Evolutionary conservation across 2,329 filamentous ascomycete genomes (phyloP).

Genomic region (Diplodia seriata): DNA sequence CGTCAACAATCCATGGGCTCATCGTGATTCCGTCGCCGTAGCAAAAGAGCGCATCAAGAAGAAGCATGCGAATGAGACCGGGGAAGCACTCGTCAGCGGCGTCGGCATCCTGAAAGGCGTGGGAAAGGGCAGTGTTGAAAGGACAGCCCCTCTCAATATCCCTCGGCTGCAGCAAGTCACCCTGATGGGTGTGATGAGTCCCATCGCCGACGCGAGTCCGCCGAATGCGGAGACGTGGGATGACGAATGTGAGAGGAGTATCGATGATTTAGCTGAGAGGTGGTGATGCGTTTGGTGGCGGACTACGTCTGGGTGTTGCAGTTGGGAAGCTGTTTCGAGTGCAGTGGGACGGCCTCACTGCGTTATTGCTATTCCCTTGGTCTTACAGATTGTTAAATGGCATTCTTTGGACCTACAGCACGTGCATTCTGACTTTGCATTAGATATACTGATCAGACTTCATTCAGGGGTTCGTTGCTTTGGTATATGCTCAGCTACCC

Average conservation of each 20-base stretch:
- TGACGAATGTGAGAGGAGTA: background rate
- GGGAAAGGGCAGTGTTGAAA: background rate
- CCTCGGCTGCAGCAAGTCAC: slow-evolving; percentile 27
- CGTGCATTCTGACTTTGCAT: too few species aligned
- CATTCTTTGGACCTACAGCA: too few species aligned
- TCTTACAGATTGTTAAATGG: too few species aligned
- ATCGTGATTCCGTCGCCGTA: slow-evolving; percentile 29
- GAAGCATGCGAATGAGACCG: slow-evolving; percentile 14
- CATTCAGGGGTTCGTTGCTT: too few species aligned
- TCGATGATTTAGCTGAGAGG: slow-evolving; percentile 1
- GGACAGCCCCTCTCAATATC: slow-evolving; percentile 7
- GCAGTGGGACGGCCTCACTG: too few species aligned
- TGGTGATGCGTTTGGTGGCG: background rate
- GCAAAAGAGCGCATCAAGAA: slow-evolving; percentile 28
- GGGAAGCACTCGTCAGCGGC: background rate
- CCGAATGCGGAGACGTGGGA: background rate
- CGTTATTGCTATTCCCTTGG: too few species aligned
- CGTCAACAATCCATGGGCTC: background rate
- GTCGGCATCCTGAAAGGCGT: slow-evolving; percentile 10
- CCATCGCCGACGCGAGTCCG: slow-evolving; percentile 25
- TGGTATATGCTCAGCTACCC: too few species aligned
- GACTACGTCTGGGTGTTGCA: background rate
- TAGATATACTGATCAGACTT: too few species aligned
- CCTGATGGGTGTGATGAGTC: slow-evolving; percentile 29
- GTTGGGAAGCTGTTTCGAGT: background rate